Evolutionary conservation across 768 basidiomycete genomes (phyloP).

Genomic region (Agaricus subrufescens): DNA sequence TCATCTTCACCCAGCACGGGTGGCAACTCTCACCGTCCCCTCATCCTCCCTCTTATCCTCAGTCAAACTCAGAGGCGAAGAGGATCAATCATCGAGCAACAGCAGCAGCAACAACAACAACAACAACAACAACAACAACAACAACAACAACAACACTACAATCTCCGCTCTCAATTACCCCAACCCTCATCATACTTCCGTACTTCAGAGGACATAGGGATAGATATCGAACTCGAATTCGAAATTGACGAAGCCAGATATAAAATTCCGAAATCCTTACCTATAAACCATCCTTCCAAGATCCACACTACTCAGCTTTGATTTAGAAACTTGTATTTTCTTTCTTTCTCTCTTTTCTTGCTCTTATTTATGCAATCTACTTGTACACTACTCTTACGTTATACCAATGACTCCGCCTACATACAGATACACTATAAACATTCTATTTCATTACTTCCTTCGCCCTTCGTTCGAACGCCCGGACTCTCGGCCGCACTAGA

Average conservation of each 20-base stretch:
- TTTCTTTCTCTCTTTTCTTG: too few species aligned
- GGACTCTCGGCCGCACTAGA: too few species aligned
- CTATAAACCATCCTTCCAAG: neutral
- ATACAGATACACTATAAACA: too few species aligned
- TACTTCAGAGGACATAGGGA: conserved; percentile 3
- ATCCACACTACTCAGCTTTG: too few species aligned
- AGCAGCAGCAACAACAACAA: neutral
- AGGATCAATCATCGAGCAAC: neutral
- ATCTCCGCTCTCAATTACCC: conserved; percentile 2
- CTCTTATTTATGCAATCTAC: too few species aligned
- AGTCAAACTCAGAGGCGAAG: neutral
- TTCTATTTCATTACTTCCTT: too few species aligned
- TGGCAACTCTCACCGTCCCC: neutral
- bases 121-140: neutral
- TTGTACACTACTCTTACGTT: too few species aligned
- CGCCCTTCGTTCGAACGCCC: too few species aligned
- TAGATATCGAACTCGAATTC: conserved; percentile 3
- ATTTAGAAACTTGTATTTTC: too few species aligned
- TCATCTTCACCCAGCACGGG: too few species aligned
- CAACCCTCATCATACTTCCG: conserved; percentile 9
- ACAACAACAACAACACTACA: neutral
- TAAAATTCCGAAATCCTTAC: conserved; percentile 1
- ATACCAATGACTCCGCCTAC: too few species aligned
- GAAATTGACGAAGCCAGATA: conserved; percentile 5
- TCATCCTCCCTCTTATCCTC: conserved; percentile 1